Percentiles rank a stretch among this genome's conserved stretches.
These are phyloP conservation scores for Aureobasidium sp. DNA, from an alignment of 2,329 filamentous ascomycete species.

Conservation along the genomic window DNA sequence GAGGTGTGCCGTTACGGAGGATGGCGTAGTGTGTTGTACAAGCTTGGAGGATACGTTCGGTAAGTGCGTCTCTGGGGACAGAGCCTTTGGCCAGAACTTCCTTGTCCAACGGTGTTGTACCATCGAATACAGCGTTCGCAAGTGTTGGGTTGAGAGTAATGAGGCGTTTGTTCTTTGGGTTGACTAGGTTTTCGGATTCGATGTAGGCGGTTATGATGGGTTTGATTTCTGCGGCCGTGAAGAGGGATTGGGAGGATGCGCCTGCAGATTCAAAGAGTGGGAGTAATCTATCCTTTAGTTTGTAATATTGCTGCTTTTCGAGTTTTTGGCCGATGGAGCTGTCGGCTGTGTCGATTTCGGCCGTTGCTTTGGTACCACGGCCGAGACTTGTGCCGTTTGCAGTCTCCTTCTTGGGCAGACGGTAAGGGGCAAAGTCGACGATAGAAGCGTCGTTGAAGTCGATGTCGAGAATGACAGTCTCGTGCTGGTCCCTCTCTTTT, in stretches of 20 bases:
- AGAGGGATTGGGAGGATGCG: conserved; percentile 38
- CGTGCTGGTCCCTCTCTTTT: conserved; percentile 56
- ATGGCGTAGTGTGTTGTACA: conserved; percentile 51
- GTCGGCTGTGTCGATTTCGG: conserved; percentile 28
- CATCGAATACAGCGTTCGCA: conserved; percentile 52
- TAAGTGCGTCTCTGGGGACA: conserved; percentile 51
- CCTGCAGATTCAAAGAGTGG: conserved; percentile 48
- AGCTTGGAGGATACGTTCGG: conserved; percentile 49
- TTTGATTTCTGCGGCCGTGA: conserved; percentile 52
- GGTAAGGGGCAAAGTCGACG: conserved; percentile 52
- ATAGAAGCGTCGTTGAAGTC: conserved; percentile 52
- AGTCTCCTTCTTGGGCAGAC: conserved; percentile 49
- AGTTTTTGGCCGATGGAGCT: conserved; percentile 39
- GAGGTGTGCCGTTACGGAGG: conserved; percentile 34
- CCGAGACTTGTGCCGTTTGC: conserved; percentile 30
- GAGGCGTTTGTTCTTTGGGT: conserved; percentile 51
- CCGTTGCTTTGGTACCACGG: conserved; percentile 29
- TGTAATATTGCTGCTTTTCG: conserved; percentile 46
- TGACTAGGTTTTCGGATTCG: conserved; percentile 48
- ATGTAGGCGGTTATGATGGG: conserved; percentile 50
- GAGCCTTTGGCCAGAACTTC: conserved; percentile 49
- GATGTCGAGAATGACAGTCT: conserved; percentile 56
- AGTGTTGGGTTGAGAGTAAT: conserved; percentile 55
- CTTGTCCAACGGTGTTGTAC: conserved; percentile 44
- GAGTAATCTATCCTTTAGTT: conserved; percentile 49